These are phyloP conservation scores for Saksenaea vasiformis DNA, from an alignment of 371 early-diverging fungal genomes.

Conservation along the genomic window DNA sequence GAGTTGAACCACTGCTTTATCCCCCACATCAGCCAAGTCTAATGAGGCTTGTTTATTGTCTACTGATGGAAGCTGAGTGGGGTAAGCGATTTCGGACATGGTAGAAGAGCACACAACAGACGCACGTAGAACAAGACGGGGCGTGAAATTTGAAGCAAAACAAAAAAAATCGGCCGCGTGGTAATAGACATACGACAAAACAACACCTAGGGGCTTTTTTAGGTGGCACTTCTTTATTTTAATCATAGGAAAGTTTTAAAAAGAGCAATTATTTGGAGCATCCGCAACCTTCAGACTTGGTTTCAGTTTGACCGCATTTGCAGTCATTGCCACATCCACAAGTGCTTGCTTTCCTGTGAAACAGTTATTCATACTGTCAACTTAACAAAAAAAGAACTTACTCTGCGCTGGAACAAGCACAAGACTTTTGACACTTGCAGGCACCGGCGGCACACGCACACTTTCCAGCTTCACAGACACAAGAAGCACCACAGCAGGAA, in stretches of 20 bases:
- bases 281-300: slow-evolving; percentile 3
- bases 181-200: neutral
- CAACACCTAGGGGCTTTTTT: neutral
- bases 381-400: neutral
- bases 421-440: slow-evolving; percentile 1
- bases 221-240: neutral
- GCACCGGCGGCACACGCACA: slow-evolving; percentile 4
- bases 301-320: neutral
- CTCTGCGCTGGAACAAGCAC: neutral
- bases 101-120: neutral
- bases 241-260: neutral
- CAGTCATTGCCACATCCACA: neutral
- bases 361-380: neutral
- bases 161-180: neutral
- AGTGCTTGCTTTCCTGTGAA: neutral
- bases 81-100: slow-evolving; percentile 2
- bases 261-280: neutral
- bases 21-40: slow-evolving; percentile 7
- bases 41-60: neutral
- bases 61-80: neutral
- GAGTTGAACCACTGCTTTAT: slow-evolving; percentile 21
- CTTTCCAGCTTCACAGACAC: neutral
- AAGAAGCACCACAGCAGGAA: slow-evolving; percentile 6
- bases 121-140: neutral
- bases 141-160: neutral